These are phyloP conservation scores for Colletotrichum cuscutae DNA, from an alignment of 2,329 filamentous ascomycete species.

Conservation along the genomic window DNA sequence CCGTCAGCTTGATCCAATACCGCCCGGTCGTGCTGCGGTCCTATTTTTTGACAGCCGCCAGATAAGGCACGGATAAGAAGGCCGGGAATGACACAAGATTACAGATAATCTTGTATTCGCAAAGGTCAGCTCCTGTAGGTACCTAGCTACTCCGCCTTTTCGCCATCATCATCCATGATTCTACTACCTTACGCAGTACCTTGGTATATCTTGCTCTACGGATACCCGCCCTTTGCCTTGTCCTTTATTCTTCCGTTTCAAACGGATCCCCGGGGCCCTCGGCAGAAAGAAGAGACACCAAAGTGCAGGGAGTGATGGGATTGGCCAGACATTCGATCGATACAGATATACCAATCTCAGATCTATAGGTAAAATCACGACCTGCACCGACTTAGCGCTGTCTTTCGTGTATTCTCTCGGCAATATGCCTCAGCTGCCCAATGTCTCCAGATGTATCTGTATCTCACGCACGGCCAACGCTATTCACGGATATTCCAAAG, in stretches of 20 bases:
- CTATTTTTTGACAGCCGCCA: neutral
- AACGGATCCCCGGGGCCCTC: slow-evolving; percentile 1
- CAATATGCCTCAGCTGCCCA: neutral
- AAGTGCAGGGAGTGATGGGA: neutral
- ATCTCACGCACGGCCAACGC: neutral
- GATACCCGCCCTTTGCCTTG: neutral
- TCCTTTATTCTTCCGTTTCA: neutral
- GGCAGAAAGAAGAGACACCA: neutral
- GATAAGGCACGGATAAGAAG: neutral
- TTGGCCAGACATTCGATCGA: neutral
- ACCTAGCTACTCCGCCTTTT: neutral
- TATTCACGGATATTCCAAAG: neutral
- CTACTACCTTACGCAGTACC: neutral
- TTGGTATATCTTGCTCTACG: neutral
- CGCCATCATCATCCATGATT: neutral
- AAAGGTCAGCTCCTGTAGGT: too few relatives aligned
- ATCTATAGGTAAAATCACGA: neutral
- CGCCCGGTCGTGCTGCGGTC: neutral
- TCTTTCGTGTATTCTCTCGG: neutral
- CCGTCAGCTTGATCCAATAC: neutral
- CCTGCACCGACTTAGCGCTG: neutral
- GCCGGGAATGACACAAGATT: neutral
- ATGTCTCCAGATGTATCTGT: neutral
- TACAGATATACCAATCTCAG: neutral
- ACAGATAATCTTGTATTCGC: neutral